Conservation (phyloP, 2,329 filamentous ascomycete species). For the Cladosporium sp. region DNA sequence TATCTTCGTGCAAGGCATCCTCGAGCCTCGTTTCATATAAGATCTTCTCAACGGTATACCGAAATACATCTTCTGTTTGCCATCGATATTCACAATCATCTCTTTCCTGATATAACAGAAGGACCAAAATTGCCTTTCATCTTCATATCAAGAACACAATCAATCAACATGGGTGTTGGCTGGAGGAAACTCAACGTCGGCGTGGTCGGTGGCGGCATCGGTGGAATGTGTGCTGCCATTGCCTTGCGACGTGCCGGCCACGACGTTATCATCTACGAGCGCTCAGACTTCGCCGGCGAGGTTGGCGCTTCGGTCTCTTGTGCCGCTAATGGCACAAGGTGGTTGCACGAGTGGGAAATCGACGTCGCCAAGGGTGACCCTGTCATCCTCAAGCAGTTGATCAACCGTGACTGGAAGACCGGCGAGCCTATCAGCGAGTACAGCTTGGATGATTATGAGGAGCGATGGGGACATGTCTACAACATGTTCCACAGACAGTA, state of each 20-base stretch:
- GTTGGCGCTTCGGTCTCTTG: constrained; percentile 65
- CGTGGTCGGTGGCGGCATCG: constrained; percentile 51
- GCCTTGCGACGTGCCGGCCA: constrained; percentile 52
- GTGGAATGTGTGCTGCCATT: constrained; percentile 49
- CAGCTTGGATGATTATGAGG: constrained; percentile 60
- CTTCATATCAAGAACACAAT: not conserved
- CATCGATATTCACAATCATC: not conserved
- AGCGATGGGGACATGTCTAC: constrained; percentile 62
- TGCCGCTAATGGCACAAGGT: constrained; percentile 66
- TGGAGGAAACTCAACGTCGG: constrained; percentile 28
- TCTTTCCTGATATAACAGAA: too few species aligned
- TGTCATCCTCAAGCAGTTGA: constrained; percentile 61
- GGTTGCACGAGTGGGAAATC: constrained; percentile 65
- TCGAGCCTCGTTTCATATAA: not conserved
- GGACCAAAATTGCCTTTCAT: not conserved
- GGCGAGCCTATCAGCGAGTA: constrained; percentile 63
- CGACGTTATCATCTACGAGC: constrained; percentile 59
- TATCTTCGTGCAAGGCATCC: too few species aligned
- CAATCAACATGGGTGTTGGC: constrained; percentile 1
- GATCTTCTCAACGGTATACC: not conserved
- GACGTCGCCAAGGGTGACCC: constrained; percentile 62
- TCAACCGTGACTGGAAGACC: constrained; percentile 67
- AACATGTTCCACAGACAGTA: constrained; percentile 68
- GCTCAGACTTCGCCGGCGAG: constrained; percentile 62
- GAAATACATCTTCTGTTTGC: not conserved